These are phyloP conservation scores for Centrapalus pauciflorus DNA, from an alignment of 129 eudicot species.

Conservation along the genomic window DNA sequence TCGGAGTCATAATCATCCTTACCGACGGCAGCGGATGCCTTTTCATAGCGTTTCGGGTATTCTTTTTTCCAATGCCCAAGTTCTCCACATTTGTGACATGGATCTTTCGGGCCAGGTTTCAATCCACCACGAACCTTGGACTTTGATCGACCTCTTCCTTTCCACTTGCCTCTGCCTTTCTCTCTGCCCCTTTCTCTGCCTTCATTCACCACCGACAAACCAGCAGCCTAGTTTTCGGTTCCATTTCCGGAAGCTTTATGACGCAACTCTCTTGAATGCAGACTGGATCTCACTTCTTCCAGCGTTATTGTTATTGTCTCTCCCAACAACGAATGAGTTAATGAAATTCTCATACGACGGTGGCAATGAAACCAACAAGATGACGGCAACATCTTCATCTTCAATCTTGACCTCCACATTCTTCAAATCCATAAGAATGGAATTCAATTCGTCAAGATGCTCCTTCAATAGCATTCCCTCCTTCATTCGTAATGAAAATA, in stretches of 20 bases:
- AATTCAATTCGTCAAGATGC: background rate
- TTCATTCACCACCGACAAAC: background rate
- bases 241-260: background rate
- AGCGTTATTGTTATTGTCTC: background rate
- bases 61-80: background rate
- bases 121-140: background rate
- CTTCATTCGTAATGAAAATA: background rate
- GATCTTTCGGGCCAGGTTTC: background rate
- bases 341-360: background rate
- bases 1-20: background rate
- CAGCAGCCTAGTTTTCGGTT: background rate
- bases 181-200: background rate
- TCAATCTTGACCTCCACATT: background rate
- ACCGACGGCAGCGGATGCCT: background rate
- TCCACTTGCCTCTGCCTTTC: background rate
- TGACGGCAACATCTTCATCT: background rate
- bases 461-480: background rate
- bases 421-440: background rate
- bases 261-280: background rate
- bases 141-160: background rate
- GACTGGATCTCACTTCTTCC: background rate
- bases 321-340: background rate
- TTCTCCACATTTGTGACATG: background rate
- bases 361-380: background rate
- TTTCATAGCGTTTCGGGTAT: background rate